These are phyloP conservation scores for Encephalitozoon cuniculi DNA, from an alignment of 371 early-diverging fungal species.

Conservation along the genomic window DNA sequence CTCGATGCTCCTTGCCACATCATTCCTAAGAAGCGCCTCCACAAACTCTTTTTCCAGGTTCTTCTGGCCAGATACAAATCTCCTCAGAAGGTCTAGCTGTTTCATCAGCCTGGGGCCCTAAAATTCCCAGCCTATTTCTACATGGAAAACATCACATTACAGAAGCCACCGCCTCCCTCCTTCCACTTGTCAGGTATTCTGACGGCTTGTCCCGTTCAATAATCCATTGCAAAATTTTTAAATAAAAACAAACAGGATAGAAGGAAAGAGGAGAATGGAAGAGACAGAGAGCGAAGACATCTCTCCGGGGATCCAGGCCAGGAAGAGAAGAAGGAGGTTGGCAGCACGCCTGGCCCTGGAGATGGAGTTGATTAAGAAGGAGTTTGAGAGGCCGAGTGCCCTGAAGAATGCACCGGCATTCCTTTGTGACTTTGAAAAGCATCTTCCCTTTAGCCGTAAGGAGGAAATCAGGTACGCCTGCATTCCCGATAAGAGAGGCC, in stretches of 20 bases:
- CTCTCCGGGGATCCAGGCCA: not conserved
- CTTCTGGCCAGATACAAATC: not conserved
- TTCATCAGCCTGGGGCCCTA: not conserved
- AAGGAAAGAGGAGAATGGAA: not conserved
- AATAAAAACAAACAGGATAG: not conserved
- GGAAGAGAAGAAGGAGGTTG: not conserved
- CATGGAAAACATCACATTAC: not conserved
- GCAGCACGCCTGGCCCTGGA: not conserved
- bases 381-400: not conserved
- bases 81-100: not conserved
- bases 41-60: not conserved
- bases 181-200: not conserved
- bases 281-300: not conserved
- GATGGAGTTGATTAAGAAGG: not conserved
- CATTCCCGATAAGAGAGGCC: not conserved
- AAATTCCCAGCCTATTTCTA: not conserved
- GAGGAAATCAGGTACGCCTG: not conserved
- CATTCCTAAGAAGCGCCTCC: not conserved
- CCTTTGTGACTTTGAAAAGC: not conserved
- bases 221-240: not conserved
- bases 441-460: not conserved
- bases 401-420: not conserved
- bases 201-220: not conserved
- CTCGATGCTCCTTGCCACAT: not conserved
- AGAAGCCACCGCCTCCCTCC: not conserved